A percentile compares a stretch with the other conserved stretches of the same genome.
Conservation (phyloP, 2,329 filamentous ascomycete genomes). For the Ophiostoma perfectum region DNA sequence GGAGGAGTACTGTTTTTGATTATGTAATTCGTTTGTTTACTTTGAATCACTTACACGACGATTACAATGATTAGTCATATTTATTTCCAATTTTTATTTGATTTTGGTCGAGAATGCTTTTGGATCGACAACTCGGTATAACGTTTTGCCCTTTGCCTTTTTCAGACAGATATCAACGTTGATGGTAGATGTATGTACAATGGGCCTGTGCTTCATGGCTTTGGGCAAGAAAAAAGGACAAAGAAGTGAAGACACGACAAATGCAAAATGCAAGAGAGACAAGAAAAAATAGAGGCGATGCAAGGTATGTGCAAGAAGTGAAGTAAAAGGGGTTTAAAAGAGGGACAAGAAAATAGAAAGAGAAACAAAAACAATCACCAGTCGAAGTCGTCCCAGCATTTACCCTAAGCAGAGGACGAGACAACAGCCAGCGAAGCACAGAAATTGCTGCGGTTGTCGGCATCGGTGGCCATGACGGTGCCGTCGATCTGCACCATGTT, state of each 20-base stretch:
- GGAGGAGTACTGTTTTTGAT: neutral
- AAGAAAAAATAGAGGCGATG: neutral
- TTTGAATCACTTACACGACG: neutral
- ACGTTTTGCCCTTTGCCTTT: neutral
- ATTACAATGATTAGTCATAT: neutral
- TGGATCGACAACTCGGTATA: neutral
- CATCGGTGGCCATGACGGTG: conserved; percentile 46
- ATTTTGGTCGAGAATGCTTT: neutral
- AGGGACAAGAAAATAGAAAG: neutral
- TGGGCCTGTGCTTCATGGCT: conserved; percentile 8
- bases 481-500: conserved; percentile 68
- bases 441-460: conserved; percentile 61
- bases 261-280: neutral
- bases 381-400: neutral
- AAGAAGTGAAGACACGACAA: neutral
- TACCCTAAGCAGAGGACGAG: conserved; percentile 24
- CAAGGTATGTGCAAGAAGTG: conserved; percentile 22
- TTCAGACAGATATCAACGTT: neutral
- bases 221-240: neutral
- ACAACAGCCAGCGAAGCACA: conserved; percentile 57
- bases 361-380: neutral
- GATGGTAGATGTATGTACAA: conserved; percentile 12
- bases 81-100: neutral
- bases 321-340: conserved; percentile 2
- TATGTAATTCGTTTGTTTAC: neutral